Evolutionary conservation across 2,329 filamentous ascomycete genomes (phyloP).

Genomic region (Spiromastix sp.): DNA sequence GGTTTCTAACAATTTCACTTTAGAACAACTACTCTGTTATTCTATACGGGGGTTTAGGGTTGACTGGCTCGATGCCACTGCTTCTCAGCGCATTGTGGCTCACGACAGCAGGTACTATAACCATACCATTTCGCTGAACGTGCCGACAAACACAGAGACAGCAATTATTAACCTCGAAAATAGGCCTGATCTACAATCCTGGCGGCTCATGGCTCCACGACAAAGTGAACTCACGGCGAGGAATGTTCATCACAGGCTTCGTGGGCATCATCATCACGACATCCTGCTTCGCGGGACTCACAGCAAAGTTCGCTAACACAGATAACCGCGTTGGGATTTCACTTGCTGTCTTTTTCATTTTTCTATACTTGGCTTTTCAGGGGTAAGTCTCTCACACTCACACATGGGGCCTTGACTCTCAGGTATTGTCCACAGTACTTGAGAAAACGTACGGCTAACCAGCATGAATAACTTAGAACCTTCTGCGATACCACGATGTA

Average conservation of each 20-base stretch:
- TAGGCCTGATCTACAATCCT: constrained; percentile 31
- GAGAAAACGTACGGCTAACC: too few species aligned
- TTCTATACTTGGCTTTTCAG: constrained; percentile 40
- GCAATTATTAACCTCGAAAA: too few species aligned
- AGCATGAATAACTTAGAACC: too few species aligned
- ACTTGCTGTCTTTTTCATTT: constrained; percentile 33
- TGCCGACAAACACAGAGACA: too few species aligned
- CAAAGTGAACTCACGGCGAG: constrained; percentile 27
- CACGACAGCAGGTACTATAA: constrained; percentile 37
- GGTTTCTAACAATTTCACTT: neutral
- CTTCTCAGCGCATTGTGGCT: constrained; percentile 36
- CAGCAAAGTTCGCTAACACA: constrained; percentile 28
- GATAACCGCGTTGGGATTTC: constrained; percentile 30
- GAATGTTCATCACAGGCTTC: constrained; percentile 35
- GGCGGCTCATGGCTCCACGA: constrained; percentile 28
- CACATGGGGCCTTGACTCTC: neutral
- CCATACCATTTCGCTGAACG: constrained; percentile 14
- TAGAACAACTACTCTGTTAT: constrained; percentile 40
- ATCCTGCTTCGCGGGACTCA: constrained; percentile 30
- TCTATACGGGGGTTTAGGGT: constrained; percentile 34
- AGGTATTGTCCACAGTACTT: constrained; percentile 7
- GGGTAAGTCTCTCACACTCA: constrained; percentile 19
- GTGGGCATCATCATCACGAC: constrained; percentile 31
- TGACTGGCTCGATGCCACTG: constrained; percentile 33
- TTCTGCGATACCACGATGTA: constrained; percentile 40